Conservation (phyloP, 495 filamentous ascomycete genomes). For the Xylaria palmicola region DNA sequence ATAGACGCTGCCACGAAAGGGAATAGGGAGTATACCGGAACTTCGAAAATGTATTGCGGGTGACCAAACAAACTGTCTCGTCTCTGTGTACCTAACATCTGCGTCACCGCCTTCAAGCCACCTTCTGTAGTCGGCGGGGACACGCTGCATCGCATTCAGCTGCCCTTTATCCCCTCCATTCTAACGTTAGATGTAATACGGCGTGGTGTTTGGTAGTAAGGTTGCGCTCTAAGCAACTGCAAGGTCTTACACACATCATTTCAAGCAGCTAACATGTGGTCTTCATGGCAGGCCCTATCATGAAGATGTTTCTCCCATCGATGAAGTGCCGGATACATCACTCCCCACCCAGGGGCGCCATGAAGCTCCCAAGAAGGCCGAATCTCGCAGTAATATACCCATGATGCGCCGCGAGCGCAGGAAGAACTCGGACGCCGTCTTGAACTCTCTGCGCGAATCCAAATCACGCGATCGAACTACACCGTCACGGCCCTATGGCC, state of each 20-base stretch:
- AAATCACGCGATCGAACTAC: slow-evolving; percentile 31
- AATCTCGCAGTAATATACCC: slow-evolving; percentile 45
- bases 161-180: not conserved
- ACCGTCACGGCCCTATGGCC: slow-evolving; percentile 27
- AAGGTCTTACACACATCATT: not conserved
- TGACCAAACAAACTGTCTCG: not conserved
- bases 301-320: slow-evolving; percentile 53
- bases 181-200: not conserved
- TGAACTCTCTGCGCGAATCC: slow-evolving; percentile 30
- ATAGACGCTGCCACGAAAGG: slow-evolving; percentile 4
- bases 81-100: not conserved
- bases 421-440: slow-evolving; percentile 40
- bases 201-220: not conserved
- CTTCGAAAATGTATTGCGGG: not conserved
- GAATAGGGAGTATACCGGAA: not conserved
- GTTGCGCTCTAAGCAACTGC: not conserved
- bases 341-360: slow-evolving; percentile 22
- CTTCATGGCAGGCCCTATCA: slow-evolving; percentile 27
- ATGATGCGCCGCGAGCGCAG: slow-evolving; percentile 49
- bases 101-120: not conserved
- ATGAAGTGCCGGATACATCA: slow-evolving; percentile 44
- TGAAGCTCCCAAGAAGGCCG: slow-evolving; percentile 16
- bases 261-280: slow-evolving; percentile 22
- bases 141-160: not conserved
- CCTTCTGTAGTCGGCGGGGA: not conserved